phyloP scores from a whole-genome alignment of 768 basidiomycete species.

The Tulasnella calospora region DNA sequence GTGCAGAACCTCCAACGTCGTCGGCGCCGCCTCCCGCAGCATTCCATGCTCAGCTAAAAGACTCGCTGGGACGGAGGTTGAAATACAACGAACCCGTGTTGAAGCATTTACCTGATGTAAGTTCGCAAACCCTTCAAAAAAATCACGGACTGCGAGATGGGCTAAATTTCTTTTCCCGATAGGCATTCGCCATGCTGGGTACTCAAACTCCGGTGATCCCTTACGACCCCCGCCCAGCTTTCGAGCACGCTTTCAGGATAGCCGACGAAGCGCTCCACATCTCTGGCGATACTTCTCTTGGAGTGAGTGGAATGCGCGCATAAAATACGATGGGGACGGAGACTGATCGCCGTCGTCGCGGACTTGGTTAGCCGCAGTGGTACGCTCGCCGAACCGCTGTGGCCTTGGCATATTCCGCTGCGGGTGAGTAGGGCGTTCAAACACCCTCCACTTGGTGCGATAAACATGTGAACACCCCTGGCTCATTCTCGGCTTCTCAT shows the following conservation, averaged over 20 bases:
- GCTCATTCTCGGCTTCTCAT: not conserved
- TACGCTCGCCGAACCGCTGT: slow-evolving; percentile 63
- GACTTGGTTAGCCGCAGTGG: slow-evolving; percentile 57
- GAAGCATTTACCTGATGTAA: slow-evolving; percentile 60
- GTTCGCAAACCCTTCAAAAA: slow-evolving; percentile 28
- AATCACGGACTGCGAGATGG: not conserved
- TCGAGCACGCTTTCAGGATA: slow-evolving; percentile 56
- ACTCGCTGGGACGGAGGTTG: slow-evolving; percentile 54
- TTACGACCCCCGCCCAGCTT: slow-evolving; percentile 55
- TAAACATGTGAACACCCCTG: not conserved
- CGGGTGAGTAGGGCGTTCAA: slow-evolving; percentile 44
- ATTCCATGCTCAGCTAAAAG: slow-evolving; percentile 37
- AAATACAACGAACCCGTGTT: slow-evolving; percentile 65
- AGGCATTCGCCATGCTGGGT: slow-evolving; percentile 72
- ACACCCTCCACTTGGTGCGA: not conserved
- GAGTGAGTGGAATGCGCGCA: slow-evolving; percentile 43
- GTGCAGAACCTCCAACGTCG: not conserved
- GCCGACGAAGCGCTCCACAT: slow-evolving; percentile 68
- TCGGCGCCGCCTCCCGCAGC: slow-evolving; percentile 27
- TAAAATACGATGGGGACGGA: not conserved
- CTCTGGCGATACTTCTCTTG: slow-evolving; percentile 50
- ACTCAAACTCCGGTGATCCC: slow-evolving; percentile 38
- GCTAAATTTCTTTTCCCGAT: not conserved
- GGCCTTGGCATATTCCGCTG: slow-evolving; percentile 64
- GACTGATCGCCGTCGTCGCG: not conserved